These are phyloP conservation scores for Periconia macrospinosa DNA, from an alignment of 2,329 filamentous ascomycete genomes.

Conservation along the genomic window DNA sequence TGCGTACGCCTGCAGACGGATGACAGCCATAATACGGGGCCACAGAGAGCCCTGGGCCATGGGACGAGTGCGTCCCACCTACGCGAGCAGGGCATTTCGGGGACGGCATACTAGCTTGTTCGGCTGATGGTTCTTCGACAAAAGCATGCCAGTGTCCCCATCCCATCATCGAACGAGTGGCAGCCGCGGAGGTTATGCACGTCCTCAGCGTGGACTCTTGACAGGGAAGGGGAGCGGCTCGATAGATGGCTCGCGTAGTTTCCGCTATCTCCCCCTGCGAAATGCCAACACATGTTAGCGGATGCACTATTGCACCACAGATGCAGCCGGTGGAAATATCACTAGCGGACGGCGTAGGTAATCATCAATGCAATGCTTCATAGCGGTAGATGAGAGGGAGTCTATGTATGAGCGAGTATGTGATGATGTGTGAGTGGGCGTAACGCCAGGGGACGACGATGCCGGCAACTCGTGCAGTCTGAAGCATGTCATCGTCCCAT, in stretches of 20 bases:
- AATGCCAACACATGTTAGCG: neutral
- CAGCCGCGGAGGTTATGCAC: slow-evolving; percentile 39
- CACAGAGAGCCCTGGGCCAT: slow-evolving; percentile 14
- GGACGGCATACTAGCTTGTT: slow-evolving; percentile 42
- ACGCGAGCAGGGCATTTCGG: slow-evolving; percentile 32
- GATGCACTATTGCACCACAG: neutral
- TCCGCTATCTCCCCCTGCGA: neutral
- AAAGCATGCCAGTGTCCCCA: slow-evolving; percentile 20
- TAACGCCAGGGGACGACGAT: neutral
- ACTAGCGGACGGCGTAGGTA: neutral
- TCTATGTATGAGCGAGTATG: neutral
- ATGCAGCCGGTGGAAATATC: neutral
- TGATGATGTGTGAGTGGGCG: neutral
- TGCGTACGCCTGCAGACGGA: slow-evolving; percentile 41
- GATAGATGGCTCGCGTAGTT: slow-evolving; percentile 1
- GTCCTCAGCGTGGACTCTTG: slow-evolving; percentile 24
- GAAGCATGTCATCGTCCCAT: neutral
- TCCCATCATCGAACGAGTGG: slow-evolving; percentile 33
- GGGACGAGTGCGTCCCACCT: slow-evolving; percentile 1
- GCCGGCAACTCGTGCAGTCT: neutral
- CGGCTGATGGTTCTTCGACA: slow-evolving; percentile 46
- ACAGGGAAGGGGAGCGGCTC: slow-evolving; percentile 13
- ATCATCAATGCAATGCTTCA: neutral
- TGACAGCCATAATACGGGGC: slow-evolving; percentile 42
- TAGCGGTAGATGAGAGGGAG: neutral